A percentile compares a stretch with the other conserved stretches of the same genome.
These are phyloP conservation scores for Cryptococcus sp. DNA, from an alignment of 1,284 basidiomycete species.

Conservation along the genomic window DNA sequence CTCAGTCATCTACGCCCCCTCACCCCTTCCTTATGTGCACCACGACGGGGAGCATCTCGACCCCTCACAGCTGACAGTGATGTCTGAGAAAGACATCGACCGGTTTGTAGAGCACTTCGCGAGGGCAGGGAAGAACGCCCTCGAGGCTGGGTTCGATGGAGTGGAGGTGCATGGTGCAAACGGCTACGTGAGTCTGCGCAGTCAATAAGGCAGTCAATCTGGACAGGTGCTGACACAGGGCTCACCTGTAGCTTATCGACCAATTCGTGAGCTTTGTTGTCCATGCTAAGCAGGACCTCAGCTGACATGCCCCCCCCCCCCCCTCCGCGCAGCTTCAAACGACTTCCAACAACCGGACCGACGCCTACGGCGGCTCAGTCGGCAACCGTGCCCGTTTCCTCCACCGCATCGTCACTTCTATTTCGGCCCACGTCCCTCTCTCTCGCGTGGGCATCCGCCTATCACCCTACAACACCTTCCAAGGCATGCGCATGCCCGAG, in stretches of 20 bases:
- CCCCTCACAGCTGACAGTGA: neutral
- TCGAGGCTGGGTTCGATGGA: slow-evolving; percentile 63
- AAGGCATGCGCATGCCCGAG: slow-evolving; percentile 19
- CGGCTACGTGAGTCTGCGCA: slow-evolving; percentile 11
- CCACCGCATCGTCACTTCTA: slow-evolving; percentile 55
- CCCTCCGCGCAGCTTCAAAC: slow-evolving; percentile 46
- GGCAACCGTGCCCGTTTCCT: slow-evolving; percentile 56
- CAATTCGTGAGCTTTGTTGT: slow-evolving; percentile 52
- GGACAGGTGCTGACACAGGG: neutral
- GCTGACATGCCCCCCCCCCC: slow-evolving; percentile 7
- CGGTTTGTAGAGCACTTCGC: slow-evolving; percentile 54
- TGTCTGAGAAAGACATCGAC: slow-evolving; percentile 38
- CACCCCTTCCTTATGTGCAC: no score
- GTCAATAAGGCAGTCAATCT: neutral
- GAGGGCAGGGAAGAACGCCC: slow-evolving; percentile 55
- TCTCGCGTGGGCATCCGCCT: slow-evolving; percentile 56
- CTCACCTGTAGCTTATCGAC: slow-evolving; percentile 39
- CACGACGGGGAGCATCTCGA: no score
- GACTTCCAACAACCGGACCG: slow-evolving; percentile 57
- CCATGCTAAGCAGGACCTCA: slow-evolving; percentile 56
- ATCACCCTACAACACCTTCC: slow-evolving; percentile 57
- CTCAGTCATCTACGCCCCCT: no score
- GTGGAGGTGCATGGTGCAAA: slow-evolving; percentile 59
- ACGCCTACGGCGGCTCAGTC: slow-evolving; percentile 59
- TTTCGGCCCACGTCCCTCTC: slow-evolving; percentile 54